Percentiles rank a stretch among this genome's conserved stretches.
These are phyloP conservation scores for Psilocybe cubensis DNA, from an alignment of 768 basidiomycete species.

Conservation along the genomic window DNA sequence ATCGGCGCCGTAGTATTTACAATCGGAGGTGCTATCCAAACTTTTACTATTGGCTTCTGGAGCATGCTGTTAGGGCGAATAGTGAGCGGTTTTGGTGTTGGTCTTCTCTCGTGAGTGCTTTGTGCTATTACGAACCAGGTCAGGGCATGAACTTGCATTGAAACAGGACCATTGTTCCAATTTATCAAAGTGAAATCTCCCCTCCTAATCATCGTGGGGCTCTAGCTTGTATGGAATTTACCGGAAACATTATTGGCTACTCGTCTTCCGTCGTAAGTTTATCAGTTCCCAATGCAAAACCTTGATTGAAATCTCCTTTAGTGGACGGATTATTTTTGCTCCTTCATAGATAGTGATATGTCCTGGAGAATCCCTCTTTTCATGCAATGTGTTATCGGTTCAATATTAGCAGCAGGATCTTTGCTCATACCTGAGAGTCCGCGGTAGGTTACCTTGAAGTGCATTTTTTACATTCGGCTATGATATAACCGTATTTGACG, in stretches of 20 bases:
- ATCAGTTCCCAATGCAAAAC: background rate
- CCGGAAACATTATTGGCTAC: constrained; percentile 91
- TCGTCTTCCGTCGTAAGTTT: constrained; percentile 81
- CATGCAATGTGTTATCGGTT: constrained; percentile 87
- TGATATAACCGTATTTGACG: background rate
- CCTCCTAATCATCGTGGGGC: constrained; percentile 91
- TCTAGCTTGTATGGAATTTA: constrained; percentile 95
- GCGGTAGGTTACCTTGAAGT: constrained; percentile 45
- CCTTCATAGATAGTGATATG: constrained; percentile 81
- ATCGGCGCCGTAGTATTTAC: constrained; percentile 84
- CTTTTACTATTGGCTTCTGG: constrained; percentile 77
- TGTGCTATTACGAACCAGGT: background rate
- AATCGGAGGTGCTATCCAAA: constrained; percentile 85
- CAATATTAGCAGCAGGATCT: constrained; percentile 77
- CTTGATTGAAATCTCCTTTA: constrained; percentile 28
- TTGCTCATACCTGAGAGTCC: constrained; percentile 91
- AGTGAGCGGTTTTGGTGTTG: constrained; percentile 88
- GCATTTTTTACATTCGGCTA: background rate
- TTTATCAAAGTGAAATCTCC: constrained; percentile 95
- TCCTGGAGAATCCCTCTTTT: constrained; percentile 93
- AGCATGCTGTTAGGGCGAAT: constrained; percentile 85
- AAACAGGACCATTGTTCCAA: constrained; percentile 87
- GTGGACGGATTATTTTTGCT: constrained; percentile 97
- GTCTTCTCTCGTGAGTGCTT: constrained; percentile 73
- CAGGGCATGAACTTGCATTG: constrained; percentile 1